phyloP scores from a whole-genome alignment of 495 filamentous ascomycete species.

The Podospora conica region DNA sequence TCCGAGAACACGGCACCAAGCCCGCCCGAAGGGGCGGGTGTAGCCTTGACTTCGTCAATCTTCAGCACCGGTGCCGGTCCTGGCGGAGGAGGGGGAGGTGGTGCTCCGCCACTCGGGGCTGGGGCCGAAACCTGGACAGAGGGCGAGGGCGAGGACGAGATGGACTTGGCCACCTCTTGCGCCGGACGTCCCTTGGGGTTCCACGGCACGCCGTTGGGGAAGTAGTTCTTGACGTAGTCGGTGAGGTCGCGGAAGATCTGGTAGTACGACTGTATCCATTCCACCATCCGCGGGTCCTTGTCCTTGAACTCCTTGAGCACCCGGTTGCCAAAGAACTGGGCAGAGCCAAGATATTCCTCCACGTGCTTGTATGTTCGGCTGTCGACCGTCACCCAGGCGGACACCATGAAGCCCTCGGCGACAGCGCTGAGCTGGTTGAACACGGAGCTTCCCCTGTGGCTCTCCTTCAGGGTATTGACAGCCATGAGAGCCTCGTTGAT shows the following conservation, averaged over 20 bases:
- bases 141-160: conserved; percentile 32
- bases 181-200: conserved; percentile 75
- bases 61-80: conserved; percentile 49
- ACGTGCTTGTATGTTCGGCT: conserved; percentile 76
- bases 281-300: conserved; percentile 74
- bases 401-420: conserved; percentile 76
- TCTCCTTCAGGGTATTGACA: conserved; percentile 71
- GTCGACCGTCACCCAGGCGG: conserved; percentile 80
- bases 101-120: conserved; percentile 35
- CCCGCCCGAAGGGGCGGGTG: conserved; percentile 39
- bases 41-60: conserved; percentile 38
- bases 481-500: conserved; percentile 71
- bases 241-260: conserved; percentile 73
- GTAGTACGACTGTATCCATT: conserved; percentile 86
- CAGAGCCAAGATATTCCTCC: conserved; percentile 66
- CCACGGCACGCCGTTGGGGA: conserved; percentile 75
- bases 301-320: conserved; percentile 86
- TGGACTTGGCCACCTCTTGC: conserved; percentile 54
- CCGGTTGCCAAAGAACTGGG: conserved; percentile 87
- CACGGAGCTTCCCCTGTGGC: conserved; percentile 60
- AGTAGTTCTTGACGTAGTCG: conserved; percentile 76
- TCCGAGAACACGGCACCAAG: conserved; percentile 83
- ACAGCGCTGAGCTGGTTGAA: conserved; percentile 79
- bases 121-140: conserved; percentile 31
- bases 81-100: conserved; percentile 68